Base-by-base conservation (phyloP, 768 basidiomycete genomes). In the Asterophora lycoperdoides region DNA sequence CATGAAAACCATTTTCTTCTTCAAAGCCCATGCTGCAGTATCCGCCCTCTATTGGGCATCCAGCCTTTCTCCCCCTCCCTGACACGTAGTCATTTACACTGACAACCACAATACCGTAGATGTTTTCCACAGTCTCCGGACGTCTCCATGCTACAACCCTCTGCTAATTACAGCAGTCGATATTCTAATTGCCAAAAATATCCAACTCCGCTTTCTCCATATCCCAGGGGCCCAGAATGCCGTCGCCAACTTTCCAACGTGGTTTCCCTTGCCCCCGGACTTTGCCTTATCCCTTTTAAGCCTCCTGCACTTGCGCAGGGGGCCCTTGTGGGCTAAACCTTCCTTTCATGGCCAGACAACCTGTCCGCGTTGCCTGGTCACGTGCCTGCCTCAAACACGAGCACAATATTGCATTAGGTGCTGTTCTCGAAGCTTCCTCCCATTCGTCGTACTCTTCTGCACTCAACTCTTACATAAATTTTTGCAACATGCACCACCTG, bases 371-470 rank as follows among this genome's bases (percentile, higher is more conserved):
- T 11, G 46, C 66, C 37, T 74, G 72, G 71, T 52, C 7, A 56
- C 68, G 0, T 6, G 60, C 15, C 28, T 54, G 58, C 9, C 60
- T 75, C 4, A 13, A 61, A n/a, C n/a, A n/a, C n/a, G n/a, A n/a
- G n/a, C n/a, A n/a, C n/a, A n/a, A n/a, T n/a, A n/a, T n/a, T n/a
- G 0, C 64, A 57, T 39, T 67, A 3, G 75, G 26, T 17, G 32
- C 64, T 1, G 56, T 69, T 20, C 55, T 0, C 70, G 69, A 0
- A 60, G 65, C 8, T 67, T 2, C 74, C 73, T 37, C 19, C 72
- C 8, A 74, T 38, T 8, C 53, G 58, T 0, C 74, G 75, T 51
- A n/a, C n/a, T n/a, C n/a, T n/a, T n/a, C n/a, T n/a, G n/a, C n/a
- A n/a, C n/a, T n/a, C n/a, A n/a, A n/a, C n/a, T n/a, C n/a, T n/a